Evolutionary conservation across 176 grass and related monocot genomes (phyloP), one percentile per base, ranked within the genome.

Genomic region (Rhynchospora tenuis): DNA sequence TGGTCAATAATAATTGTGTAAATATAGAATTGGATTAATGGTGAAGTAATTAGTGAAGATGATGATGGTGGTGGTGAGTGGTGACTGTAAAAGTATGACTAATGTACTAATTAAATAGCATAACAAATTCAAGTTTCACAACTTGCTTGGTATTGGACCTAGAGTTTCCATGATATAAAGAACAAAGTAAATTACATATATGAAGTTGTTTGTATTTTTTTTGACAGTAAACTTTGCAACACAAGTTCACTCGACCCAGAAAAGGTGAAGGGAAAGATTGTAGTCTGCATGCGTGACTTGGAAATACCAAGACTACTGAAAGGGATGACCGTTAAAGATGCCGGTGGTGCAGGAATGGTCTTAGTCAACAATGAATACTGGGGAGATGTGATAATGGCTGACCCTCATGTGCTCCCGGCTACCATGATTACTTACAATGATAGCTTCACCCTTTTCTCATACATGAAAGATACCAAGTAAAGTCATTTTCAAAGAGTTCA

Each of bases 331-430:
- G 90, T 97, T 33, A 62, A 72, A 14, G 42, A 6, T 3, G 90
- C 92, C 2, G 90, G 92, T 0, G 94, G 90, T 1, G 72, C 19
- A 51, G 94, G 83, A 5, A 92, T 97, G 94, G 83, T 97, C 88
- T 86, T 92, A 26, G 85, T 81, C 1, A 97, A 92, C 60, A 51
- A 42, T n/a, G 24, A 74, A 69, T 52, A 64, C 4, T 77, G 79
- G 17, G 85, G 88, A 8, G 56, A 85, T 46, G 47, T 78, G 17
- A 23, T 92, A 62, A 6, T 58, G 2, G 87, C 92, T 14, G 90
- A 94, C 51, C 68, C 85, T 15, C 90, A 97, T 83, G 73, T 96
- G 10, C 90, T 96, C 47, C 93, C 93, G 7, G 89, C 91, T 2
- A 89, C 83, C 15, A 86, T 89, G 88, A 89, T 96, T 64, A 90